Base-by-base conservation (phyloP, 805 yeast species). In the Komagataella kurtzmanii region DNA sequence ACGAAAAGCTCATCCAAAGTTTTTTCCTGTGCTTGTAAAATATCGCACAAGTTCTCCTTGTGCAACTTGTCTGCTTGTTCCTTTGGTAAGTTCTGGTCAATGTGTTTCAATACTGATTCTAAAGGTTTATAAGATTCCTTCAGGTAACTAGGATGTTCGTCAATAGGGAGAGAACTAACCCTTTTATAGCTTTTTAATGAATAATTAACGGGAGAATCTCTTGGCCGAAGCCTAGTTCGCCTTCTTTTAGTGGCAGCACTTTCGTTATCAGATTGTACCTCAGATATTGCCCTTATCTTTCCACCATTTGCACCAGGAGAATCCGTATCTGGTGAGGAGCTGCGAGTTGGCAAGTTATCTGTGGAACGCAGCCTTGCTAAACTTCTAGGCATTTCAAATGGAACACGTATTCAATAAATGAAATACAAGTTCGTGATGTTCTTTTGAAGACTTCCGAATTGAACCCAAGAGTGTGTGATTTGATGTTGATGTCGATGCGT, bases 1-100 rank as follows among this genome's bases (percentile, higher is more conserved):
- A 84, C 88, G 57, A 79, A 83, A 17, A 84, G 65, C 59, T 85
- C 89, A 54, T 80, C 78, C 0, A 78, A 68, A 23, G 77, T 62
- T 4, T 75, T 50, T 50, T 76, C 77, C 61, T 77, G 78, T 44
- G 72, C 65, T 14, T 74, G 63, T 44, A 73, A 62, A 51, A 79
- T 54, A 5, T 73, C 68, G 0, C 76, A 74, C 53, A 80, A 56
- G 47, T 63, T 64, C 21, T 69, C 65, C 49, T 64, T 62, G 21
- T 50, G 19, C 17, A 17, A 40, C 14, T 10, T 36, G 10, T 7
- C 17, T 12, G 21, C 30, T 18, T 24, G 21, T 24, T 45, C 47
- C 14, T 45, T 45, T 3, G 30, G 30, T 18, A 45, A 45, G 18
- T n/a, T 21, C 2, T 21, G 47, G 24, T 45, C 47, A 30, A 30